A percentile compares a stretch with the other conserved stretches of the same genome.
phyloP scores from a whole-genome alignment of 192 early-diverging fungal genomes.

The Backusella westeae region DNA sequence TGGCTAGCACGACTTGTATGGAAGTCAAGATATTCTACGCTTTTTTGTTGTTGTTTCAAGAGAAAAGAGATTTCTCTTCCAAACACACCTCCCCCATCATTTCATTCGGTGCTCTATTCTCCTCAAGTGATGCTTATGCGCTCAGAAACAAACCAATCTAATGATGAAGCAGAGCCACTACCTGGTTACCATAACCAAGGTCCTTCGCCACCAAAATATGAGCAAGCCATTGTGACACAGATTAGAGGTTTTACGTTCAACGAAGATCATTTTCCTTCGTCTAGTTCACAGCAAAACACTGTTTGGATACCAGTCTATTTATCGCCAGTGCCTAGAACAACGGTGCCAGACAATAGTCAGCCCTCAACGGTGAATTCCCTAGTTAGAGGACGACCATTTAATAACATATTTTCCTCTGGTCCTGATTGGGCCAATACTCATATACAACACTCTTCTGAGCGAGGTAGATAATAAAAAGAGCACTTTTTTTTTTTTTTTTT shows the following conservation, averaged over 20 bases:
- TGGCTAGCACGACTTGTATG: neutral
- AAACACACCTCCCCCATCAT: neutral
- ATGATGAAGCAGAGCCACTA: neutral
- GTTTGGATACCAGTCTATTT: neutral
- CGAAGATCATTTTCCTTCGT: neutral
- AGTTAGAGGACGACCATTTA: neutral
- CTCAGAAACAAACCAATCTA: neutral
- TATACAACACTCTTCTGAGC: too few species aligned
- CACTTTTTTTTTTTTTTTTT: too few species aligned
- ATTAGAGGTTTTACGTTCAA: slow-evolving; percentile 12
- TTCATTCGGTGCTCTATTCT: neutral
- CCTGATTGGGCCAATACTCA: neutral
- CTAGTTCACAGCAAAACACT: neutral
- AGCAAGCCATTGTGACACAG: slow-evolving; percentile 21
- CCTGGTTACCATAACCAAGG: slow-evolving; percentile 14
- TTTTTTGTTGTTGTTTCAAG: neutral
- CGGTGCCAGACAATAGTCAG: neutral
- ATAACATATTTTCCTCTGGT: neutral
- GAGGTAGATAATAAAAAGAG: too few species aligned
- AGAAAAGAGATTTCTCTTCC: neutral
- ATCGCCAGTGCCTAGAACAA: neutral
- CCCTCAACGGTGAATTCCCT: neutral
- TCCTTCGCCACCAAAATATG: slow-evolving; percentile 24
- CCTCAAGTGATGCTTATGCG: slow-evolving; percentile 1
- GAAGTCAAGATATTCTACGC: neutral